These are phyloP conservation scores for Uromyces viciae-fabae DNA, from an alignment of 1,284 basidiomycete genomes.

Conservation along the genomic window DNA sequence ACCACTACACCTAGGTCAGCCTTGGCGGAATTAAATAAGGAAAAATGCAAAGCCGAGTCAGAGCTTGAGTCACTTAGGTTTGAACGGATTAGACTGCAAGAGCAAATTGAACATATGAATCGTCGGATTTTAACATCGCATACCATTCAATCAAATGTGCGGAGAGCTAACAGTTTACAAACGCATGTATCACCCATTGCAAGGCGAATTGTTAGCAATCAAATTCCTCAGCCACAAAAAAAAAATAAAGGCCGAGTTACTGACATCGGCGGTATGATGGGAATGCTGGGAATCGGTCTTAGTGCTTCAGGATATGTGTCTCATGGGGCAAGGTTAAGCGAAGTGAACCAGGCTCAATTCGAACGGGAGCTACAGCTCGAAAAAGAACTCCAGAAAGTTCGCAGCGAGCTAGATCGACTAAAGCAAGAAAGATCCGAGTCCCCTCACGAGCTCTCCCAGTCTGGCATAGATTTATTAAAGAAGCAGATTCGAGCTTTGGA, in stretches of 20 bases:
- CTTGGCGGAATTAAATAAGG: conserved; percentile 19
- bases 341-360: conserved; percentile 33
- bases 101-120: conserved; percentile 45
- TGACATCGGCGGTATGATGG: conserved; percentile 34
- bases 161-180: conserved; percentile 21
- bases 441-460: not conserved
- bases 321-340: conserved; percentile 12
- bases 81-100: conserved; percentile 42
- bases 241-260: conserved; percentile 14
- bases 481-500: conserved; percentile 24
- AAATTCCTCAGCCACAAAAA: conserved; percentile 1
- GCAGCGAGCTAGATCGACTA: not conserved
- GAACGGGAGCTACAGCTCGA: conserved; percentile 28
- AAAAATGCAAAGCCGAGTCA: conserved; percentile 32
- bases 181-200: not conserved
- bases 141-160: conserved; percentile 32
- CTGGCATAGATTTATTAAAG: conserved; percentile 24
- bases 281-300: conserved; percentile 30
- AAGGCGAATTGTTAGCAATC: conserved; percentile 26
- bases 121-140: conserved; percentile 39
- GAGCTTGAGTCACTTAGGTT: conserved; percentile 29
- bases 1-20: conserved; percentile 6
- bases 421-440: conserved; percentile 19
- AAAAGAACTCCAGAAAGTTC: conserved; percentile 16
- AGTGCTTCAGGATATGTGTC: conserved; percentile 15